Base-by-base conservation (phyloP, 352 stramenopile species). In the Phytophthora pseudosyringae region DNA sequence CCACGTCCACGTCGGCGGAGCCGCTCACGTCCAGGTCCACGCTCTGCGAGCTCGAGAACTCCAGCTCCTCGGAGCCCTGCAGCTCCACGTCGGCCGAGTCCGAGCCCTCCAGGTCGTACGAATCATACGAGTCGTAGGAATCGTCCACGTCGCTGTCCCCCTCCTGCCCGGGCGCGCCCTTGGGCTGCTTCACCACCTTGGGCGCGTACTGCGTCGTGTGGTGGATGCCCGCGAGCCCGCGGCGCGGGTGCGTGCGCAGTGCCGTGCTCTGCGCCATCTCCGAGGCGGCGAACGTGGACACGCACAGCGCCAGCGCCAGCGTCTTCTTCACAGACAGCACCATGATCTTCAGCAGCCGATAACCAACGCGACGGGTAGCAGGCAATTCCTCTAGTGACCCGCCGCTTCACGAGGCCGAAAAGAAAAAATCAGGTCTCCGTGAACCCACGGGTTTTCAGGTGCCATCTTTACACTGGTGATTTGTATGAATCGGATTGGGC, bases 301-400 rank as follows among this genome's bases (percentile, higher is more conserved):
- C 68, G 40, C 67, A 73, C 26, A 75, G 64, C 38, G 69, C 57
- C 40, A 80, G 40, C 25, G 64, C 64, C 12, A 80, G 25, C n/a
- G 63, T 75, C 52, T 73, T 77, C 56, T 75, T 75, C 40, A 75
- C 56, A 51, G 71, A 74, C 33, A 80, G 51, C 46, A 80, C 68
- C 71, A 76, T 79, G 52, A 29, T 69, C 36, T 62, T 55, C 29
- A 43, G 26, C 51, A 32, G 32, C 15, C 13, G 26, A 21, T 47
- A 43, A 50, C 26, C 35, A 11, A 56, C 21, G 35, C 33, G 49
- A 56, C 36, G n/a, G 43, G 47, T 55, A 56, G 46, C 31, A 54
- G 31, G 62, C 62, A 70, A 65, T 50, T 70, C 46, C 29, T 44
- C 16, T 59, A 65, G 55, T 69, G 45, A 59, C 36, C 26, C 21